Base-by-base conservation (phyloP, 2,329 filamentous ascomycete genomes). In the Talaromyces sp. region DNA sequence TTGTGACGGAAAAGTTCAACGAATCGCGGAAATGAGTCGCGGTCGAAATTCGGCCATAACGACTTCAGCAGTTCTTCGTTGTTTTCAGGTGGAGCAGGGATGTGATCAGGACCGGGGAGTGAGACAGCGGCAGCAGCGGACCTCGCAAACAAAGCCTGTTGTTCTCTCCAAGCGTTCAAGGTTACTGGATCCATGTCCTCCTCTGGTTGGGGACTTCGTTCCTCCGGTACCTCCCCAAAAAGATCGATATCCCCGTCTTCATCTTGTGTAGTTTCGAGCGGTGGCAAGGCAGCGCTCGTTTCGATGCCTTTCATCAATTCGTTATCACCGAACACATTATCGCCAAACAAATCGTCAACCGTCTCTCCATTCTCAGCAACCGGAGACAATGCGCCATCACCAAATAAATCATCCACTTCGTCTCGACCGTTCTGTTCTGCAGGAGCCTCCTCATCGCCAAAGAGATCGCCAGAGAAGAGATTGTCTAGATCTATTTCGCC, bases 1-100 rank as follows among this genome's bases (percentile, higher is more conserved):
- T 93, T 93, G 6, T 90, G 88, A 2, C 92, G 92, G 41, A 99
- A 87, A 6, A 98, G 82, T 66, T 93, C 88, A 71, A 91, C 90
- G 81, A 93, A 97, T 49, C 88, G 87, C 33, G 95, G 87, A 19
- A 90, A 86, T 43, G 88, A 86, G 43, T 92, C 87, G 60, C 88
- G 87, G 69, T 92, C 87, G 75, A 94, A 98, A 9, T 86, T 85
- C 1, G 95, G 94, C 81, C 90, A 98, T 24, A 91, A 85, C 45
- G 91, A 89, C 70, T 90, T 89, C 61, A 97, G 84, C 1, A 93
- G 82, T 67, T 96, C 92, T 68, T 90, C 86, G 24, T 88, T 85
- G 27, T 88, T 91, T 76, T 92, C 89, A 2, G 89, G 87, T 0
- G 89, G 87, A 4, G 89, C 86, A 1, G 90, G 90, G 80, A 66